Evolutionary conservation across 164 flowering plant species (phyloP).

Genomic region (Vitis labrusca): DNA sequence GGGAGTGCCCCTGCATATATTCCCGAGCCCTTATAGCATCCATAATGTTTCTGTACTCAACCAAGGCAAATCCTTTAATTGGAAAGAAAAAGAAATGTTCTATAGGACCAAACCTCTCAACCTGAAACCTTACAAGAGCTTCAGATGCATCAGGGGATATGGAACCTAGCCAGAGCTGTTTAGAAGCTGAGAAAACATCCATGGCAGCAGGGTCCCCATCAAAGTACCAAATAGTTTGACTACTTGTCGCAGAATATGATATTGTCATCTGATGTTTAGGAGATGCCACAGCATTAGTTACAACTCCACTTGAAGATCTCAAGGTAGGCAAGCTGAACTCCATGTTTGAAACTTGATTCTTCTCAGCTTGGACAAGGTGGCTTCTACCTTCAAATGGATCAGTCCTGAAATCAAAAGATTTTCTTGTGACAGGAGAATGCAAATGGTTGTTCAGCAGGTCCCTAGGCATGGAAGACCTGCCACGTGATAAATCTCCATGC

Average conservation of each 20-base stretch:
- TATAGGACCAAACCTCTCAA: conserved; percentile 86
- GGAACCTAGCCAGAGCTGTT: conserved; percentile 80
- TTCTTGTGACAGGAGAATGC: conserved; percentile 51
- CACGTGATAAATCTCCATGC: conserved; percentile 32
- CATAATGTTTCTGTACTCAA: conserved; percentile 73
- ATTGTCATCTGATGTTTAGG: conserved; percentile 40
- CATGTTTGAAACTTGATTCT: conserved; percentile 30
- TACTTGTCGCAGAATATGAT: conserved; percentile 28
- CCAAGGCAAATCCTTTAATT: conserved; percentile 66
- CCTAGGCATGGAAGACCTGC: conserved; percentile 40
- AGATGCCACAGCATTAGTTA: conserved; percentile 36
- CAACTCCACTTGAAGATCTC: conserved; percentile 36
- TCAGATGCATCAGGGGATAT: conserved; percentile 80
- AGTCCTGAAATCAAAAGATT: conserved; percentile 35
- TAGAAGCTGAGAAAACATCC: conserved; percentile 87
- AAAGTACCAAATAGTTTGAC: conserved; percentile 55
- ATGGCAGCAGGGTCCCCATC: conserved; percentile 89
- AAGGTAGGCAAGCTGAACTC: conserved; percentile 25
- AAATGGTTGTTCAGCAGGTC: conserved; percentile 32
- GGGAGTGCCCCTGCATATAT: conserved; percentile 57
- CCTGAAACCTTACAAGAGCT: conserved; percentile 59
- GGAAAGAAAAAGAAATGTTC: conserved; percentile 56
- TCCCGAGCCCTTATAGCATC: conserved; percentile 90
- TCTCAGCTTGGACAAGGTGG: conserved; percentile 35
- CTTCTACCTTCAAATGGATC: conserved; percentile 44